Percentiles rank a stretch among this genome's conserved stretches.
Evolutionary conservation across 768 basidiomycete species (phyloP).

Genomic region (Kwoniella sp.): DNA sequence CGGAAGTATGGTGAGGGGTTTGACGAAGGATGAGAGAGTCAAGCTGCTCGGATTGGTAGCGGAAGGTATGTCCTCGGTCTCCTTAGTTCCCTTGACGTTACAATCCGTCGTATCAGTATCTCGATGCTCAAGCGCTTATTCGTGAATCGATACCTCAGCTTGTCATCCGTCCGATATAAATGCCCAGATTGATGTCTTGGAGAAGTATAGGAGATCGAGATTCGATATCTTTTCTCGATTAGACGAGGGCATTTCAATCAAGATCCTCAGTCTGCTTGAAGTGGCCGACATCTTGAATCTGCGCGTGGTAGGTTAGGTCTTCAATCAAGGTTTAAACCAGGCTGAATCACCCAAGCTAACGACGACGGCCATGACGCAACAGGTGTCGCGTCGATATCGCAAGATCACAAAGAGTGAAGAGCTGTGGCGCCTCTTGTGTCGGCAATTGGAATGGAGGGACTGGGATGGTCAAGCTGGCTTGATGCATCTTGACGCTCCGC

Average conservation of each 20-base stretch:
- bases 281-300: constrained; percentile 67
- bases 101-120: too few relatives aligned
- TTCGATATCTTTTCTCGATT: constrained; percentile 79
- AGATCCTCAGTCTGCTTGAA: constrained; percentile 64
- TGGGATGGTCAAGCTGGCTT: constrained; percentile 55
- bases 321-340: too few relatives aligned
- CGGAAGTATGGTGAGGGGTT: constrained; percentile 2
- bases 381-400: constrained; percentile 60
- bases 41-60: constrained; percentile 25
- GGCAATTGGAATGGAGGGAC: constrained; percentile 63
- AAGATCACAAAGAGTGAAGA: constrained; percentile 65
- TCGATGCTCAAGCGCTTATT: too few relatives aligned
- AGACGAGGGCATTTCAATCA: constrained; percentile 66
- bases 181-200: constrained; percentile 76
- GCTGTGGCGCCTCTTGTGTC: constrained; percentile 75
- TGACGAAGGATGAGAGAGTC: constrained; percentile 29
- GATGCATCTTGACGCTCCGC: neutral
- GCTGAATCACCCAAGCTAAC: too few relatives aligned
- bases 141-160: constrained; percentile 60
- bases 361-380: too few relatives aligned
- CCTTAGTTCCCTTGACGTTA: neutral
- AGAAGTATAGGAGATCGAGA: constrained; percentile 79
- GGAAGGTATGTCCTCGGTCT: constrained; percentile 30
- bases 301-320: constrained; percentile 59
- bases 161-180: constrained; percentile 82